A percentile compares a stretch with the other conserved stretches of the same genome.
Conservation (phyloP, 345 rosid species). For the Cardamine resedifolia region DNA sequence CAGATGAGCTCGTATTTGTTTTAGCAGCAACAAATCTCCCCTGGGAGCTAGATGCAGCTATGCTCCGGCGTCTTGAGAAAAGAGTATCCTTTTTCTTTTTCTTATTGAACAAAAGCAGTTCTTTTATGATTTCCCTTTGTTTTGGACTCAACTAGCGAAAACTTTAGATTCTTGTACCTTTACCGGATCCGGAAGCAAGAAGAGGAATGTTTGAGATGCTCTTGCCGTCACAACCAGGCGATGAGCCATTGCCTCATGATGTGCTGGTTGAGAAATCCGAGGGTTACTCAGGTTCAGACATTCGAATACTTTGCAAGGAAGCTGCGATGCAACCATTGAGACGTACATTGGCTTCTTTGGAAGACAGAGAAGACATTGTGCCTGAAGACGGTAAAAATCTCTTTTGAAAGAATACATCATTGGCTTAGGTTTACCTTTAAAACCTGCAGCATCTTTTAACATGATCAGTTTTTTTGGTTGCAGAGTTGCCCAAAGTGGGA, state of each 20-base stretch:
- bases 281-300: constrained; percentile 95
- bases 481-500: constrained; percentile 85
- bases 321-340: constrained; percentile 94
- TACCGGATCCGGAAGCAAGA: constrained; percentile 96
- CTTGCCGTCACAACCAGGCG: constrained; percentile 50
- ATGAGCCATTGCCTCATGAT: constrained; percentile 72
- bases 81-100: constrained; percentile 66
- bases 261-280: constrained; percentile 68
- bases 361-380: constrained; percentile 54
- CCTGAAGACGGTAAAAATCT: constrained; percentile 73
- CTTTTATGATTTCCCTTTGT: constrained; percentile 12
- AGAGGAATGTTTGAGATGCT: constrained; percentile 89
- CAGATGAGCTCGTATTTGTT: constrained; percentile 92
- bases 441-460: constrained; percentile 9
- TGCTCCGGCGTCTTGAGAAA: constrained; percentile 97
- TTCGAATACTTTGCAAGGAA: constrained; percentile 86
- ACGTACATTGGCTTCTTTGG: constrained; percentile 68
- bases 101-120: not conserved
- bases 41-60: constrained; percentile 97
- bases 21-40: constrained; percentile 98
- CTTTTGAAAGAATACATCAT: not conserved
- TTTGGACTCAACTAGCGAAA: constrained; percentile 39
- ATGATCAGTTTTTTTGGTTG: not conserved
- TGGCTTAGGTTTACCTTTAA: not conserved
- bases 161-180: constrained; percentile 85